A percentile compares a stretch with the other conserved stretches of the same genome.
Conservation (phyloP, 2,329 filamentous ascomycete genomes). For the Ascochyta fabae region DNA sequence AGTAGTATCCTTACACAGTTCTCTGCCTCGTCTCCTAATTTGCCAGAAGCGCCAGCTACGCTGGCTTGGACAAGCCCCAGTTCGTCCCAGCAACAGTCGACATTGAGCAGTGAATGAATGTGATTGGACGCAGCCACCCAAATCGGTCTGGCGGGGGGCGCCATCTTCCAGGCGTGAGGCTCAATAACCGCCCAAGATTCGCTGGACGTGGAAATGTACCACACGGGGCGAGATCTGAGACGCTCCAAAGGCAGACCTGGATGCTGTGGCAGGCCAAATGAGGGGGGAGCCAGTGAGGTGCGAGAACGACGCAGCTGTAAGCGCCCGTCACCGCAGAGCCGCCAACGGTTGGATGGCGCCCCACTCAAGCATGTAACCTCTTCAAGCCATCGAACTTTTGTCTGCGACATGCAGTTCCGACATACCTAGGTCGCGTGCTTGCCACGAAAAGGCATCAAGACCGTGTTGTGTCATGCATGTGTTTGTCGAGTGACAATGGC, state of each 20-base stretch:
- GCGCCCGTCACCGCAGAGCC: slow-evolving; percentile 32
- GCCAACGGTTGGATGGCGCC: slow-evolving; percentile 29
- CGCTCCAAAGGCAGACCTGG: slow-evolving; percentile 40
- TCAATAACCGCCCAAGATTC: slow-evolving; percentile 48
- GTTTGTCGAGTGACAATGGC: background rate
- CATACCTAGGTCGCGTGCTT: slow-evolving; percentile 3
- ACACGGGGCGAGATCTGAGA: slow-evolving; percentile 45
- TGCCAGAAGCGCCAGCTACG: slow-evolving; percentile 34
- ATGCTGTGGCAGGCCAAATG: slow-evolving; percentile 38
- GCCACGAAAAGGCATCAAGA: background rate
- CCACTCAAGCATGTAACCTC: slow-evolving; percentile 18
- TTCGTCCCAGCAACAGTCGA: slow-evolving; percentile 35
- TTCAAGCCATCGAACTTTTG: slow-evolving; percentile 9
- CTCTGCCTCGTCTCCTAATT: slow-evolving; percentile 26
- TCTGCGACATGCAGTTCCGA: slow-evolving; percentile 11
- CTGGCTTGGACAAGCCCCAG: slow-evolving; percentile 31
- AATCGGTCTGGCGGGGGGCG: slow-evolving; percentile 40
- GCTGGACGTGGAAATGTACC: slow-evolving; percentile 42
- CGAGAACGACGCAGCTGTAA: slow-evolving; percentile 24
- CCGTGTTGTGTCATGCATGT: background rate
- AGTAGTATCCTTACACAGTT: slow-evolving; percentile 22
- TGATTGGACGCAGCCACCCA: slow-evolving; percentile 44
- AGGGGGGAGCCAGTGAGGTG: slow-evolving; percentile 37
- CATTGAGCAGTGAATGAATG: slow-evolving; percentile 23
- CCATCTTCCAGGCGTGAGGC: slow-evolving; percentile 40